Evolutionary conservation across 208 protist genomes (phyloP).

Genomic region (Leishmania gerbilli): DNA sequence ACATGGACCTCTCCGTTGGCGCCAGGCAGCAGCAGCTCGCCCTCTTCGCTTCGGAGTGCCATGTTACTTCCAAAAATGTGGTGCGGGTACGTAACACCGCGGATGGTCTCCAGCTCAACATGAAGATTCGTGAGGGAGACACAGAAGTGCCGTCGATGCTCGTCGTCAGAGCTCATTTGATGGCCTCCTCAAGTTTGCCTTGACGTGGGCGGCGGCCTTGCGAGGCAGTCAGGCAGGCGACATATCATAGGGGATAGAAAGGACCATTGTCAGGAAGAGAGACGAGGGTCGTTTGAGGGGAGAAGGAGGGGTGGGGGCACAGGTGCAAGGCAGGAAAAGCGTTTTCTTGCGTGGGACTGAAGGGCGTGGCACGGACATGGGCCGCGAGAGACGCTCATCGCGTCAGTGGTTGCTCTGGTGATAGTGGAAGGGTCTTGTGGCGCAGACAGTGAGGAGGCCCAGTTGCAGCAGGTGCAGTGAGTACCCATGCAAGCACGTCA

Average conservation of each 20-base stretch:
- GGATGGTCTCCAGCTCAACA: conserved; percentile 46
- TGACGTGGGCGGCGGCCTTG: background rate
- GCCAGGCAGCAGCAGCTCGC: conserved; percentile 48
- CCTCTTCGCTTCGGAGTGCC: conserved; percentile 35
- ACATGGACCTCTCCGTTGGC: conserved; percentile 55
- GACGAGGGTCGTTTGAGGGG: too few relatives aligned
- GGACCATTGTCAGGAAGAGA: too few relatives aligned
- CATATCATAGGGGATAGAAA: background rate
- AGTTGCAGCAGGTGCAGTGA: background rate
- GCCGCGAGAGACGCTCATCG: background rate
- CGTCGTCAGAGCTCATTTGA: background rate
- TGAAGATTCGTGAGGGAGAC: conserved; percentile 34
- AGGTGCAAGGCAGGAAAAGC: background rate
- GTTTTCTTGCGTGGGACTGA: background rate
- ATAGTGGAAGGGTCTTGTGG: background rate
- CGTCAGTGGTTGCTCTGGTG: background rate
- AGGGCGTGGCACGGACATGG: background rate
- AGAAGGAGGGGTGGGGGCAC: background rate
- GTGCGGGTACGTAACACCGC: conserved; percentile 63
- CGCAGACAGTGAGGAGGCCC: background rate
- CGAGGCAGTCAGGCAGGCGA: background rate
- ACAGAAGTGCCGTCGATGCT: conserved; percentile 8
- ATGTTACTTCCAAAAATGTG: conserved; percentile 58
- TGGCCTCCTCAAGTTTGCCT: background rate
- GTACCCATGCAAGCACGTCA: background rate